A percentile compares a stretch with the other conserved stretches of the same genome.
Evolutionary conservation across 1,284 basidiomycete genomes (phyloP).

Genomic region (Melampsora americana): DNA sequence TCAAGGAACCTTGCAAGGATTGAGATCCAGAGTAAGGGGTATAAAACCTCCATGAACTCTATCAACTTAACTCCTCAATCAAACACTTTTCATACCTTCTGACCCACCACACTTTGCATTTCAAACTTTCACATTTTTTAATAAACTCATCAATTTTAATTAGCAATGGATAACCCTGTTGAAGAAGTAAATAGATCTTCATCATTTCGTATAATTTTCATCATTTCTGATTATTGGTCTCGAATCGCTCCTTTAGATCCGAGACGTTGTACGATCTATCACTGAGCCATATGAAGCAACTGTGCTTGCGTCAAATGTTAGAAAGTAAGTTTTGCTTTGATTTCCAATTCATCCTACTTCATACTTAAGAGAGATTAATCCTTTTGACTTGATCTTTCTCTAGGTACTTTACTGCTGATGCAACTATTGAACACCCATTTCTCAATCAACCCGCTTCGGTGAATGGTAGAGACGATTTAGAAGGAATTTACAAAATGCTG

Average conservation of each 20-base stretch:
- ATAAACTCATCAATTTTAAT: background rate
- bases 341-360: background rate
- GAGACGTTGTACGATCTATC: conserved; percentile 35
- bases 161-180: background rate
- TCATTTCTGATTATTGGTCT: background rate
- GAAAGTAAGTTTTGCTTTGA: conserved; percentile 14
- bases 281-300: conserved; percentile 23
- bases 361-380: background rate
- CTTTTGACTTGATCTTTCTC: background rate
- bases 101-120: background rate
- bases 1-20: no score
- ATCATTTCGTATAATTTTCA: background rate
- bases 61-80: background rate
- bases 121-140: background rate
- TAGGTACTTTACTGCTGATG: conserved; percentile 40
- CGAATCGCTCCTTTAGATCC: conserved; percentile 12
- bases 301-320: conserved; percentile 20
- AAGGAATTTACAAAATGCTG: conserved; percentile 26
- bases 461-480: conserved; percentile 1
- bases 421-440: conserved; percentile 17
- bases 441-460: conserved; percentile 19
- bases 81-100: background rate
- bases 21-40: no score
- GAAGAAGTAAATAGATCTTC: background rate
- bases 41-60: no score